A percentile compares a stretch with the other conserved stretches of the same genome.
phyloP scores from a whole-genome alignment of 768 basidiomycete genomes.

The Psilocybe azurescens region DNA sequence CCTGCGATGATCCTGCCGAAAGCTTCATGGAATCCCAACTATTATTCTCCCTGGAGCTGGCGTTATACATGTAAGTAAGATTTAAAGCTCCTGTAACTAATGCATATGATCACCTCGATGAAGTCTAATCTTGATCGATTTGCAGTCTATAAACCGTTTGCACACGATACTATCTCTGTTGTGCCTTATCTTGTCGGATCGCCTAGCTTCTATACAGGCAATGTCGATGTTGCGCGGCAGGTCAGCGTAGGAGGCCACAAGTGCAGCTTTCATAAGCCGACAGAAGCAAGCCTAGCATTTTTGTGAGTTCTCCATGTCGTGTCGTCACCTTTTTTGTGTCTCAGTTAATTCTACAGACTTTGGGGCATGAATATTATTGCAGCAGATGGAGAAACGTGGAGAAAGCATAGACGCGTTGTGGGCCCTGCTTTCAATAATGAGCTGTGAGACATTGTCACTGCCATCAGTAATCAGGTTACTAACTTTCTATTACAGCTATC shows the following conservation, averaged over 20 bases:
- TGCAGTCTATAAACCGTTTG: slow-evolving; percentile 41
- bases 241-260: slow-evolving; percentile 44
- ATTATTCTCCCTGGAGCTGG: slow-evolving; percentile 40
- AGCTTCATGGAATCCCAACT: slow-evolving; percentile 49
- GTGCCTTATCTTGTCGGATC: slow-evolving; percentile 43
- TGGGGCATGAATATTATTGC: slow-evolving; percentile 55
- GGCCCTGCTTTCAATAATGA: slow-evolving; percentile 49
- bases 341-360: slow-evolving; percentile 26
- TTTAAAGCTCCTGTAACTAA: no score
- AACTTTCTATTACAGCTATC: slow-evolving; percentile 33
- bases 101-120: neutral
- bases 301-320: slow-evolving; percentile 30
- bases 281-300: slow-evolving; percentile 32
- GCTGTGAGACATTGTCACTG: slow-evolving; percentile 39
- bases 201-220: slow-evolving; percentile 46
- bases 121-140: neutral
- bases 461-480: neutral
- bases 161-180: slow-evolving; percentile 45
- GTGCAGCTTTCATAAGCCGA: slow-evolving; percentile 46
- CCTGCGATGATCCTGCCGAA: slow-evolving; percentile 44
- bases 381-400: slow-evolving; percentile 48
- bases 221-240: slow-evolving; percentile 52
- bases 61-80: slow-evolving; percentile 34
- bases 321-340: no score
- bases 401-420: slow-evolving; percentile 49